A percentile compares a stretch with the other conserved stretches of the same genome.
phyloP scores from a whole-genome alignment of 495 filamentous ascomycete species.

The Lophiotrema nucula region DNA sequence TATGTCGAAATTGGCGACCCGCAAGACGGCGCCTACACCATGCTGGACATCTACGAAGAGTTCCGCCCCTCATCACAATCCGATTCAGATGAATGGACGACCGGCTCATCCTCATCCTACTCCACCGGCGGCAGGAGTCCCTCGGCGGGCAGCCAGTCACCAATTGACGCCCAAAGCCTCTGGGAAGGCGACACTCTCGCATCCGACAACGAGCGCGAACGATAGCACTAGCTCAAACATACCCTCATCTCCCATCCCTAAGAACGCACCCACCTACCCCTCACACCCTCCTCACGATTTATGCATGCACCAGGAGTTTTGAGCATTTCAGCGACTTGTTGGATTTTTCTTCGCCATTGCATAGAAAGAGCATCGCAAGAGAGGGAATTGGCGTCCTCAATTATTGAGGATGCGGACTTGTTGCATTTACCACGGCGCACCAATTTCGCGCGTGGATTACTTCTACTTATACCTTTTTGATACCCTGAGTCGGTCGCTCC shows the following conservation, averaged over 20 bases:
- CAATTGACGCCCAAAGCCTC: slow-evolving; percentile 56
- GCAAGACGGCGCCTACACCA: slow-evolving; percentile 54
- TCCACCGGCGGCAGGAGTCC: slow-evolving; percentile 34
- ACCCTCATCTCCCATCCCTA: slow-evolving; percentile 4
- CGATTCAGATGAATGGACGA: slow-evolving; percentile 71
- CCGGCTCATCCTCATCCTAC: slow-evolving; percentile 67
- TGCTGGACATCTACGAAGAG: slow-evolving; percentile 55
- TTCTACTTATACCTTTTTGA: neutral
- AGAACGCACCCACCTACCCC: neutral
- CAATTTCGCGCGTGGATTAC: no score
- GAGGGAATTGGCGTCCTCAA: neutral
- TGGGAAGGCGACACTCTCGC: slow-evolving; percentile 63
- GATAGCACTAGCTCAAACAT: slow-evolving; percentile 3
- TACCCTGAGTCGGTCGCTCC: no score
- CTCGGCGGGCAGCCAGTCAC: slow-evolving; percentile 49
- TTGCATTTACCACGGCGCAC: neutral
- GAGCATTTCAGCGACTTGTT: slow-evolving; percentile 10
- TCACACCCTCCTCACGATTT: slow-evolving; percentile 12
- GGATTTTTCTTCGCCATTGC: neutral
- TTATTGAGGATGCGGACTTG: neutral
- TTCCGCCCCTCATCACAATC: slow-evolving; percentile 44
- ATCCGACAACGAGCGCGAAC: slow-evolving; percentile 42
- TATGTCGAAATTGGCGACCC: slow-evolving; percentile 78
- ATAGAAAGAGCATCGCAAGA: slow-evolving; percentile 6
- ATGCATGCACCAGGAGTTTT: slow-evolving; percentile 20